phyloP scores from a whole-genome alignment of 352 stramenopile genomes.

The Globisporangium cylindrosporum region DNA sequence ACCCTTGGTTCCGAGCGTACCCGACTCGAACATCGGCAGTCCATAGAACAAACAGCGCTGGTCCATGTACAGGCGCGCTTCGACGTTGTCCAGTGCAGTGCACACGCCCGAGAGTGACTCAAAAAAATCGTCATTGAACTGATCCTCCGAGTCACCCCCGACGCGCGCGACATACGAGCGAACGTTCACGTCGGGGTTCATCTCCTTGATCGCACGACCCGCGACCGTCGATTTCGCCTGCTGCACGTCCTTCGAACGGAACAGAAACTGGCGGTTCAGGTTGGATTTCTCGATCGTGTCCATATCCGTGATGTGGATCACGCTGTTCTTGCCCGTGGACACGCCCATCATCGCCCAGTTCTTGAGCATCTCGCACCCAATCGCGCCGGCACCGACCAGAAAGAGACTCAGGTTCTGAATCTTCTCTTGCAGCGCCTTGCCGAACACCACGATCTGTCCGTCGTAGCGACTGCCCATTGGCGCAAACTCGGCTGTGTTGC shows the following conservation, averaged over 20 bases:
- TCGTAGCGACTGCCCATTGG: conserved; percentile 89
- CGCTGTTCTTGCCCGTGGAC: conserved; percentile 75
- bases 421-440: conserved; percentile 69
- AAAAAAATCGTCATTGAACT: conserved; percentile 99
- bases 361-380: conserved; percentile 99
- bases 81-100: conserved; percentile 98
- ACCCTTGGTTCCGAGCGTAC: conserved; percentile 98
- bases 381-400: conserved; percentile 97
- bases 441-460: conserved; percentile 91
- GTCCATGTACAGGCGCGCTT: conserved; percentile 98
- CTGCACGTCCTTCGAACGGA: conserved; percentile 96
- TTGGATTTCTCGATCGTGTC: conserved; percentile 99
- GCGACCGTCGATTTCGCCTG: conserved; percentile 95
- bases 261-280: conserved; percentile 98
- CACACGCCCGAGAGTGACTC: conserved; percentile 94
- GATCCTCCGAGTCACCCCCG: conserved; percentile 92
- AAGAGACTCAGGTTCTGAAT: conserved; percentile 93
- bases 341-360: conserved; percentile 99
- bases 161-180: conserved; percentile 82
- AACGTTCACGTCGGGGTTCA: conserved; percentile 96
- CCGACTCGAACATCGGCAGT: conserved; percentile 98
- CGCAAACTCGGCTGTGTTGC: conserved; percentile 51
- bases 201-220: conserved; percentile 88
- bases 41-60: conserved; percentile 95
- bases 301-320: conserved; percentile 98